These are phyloP conservation scores for Epipyxis sp. DNA, from an alignment of 108 stramenopile genomes.

Conservation along the genomic window DNA sequence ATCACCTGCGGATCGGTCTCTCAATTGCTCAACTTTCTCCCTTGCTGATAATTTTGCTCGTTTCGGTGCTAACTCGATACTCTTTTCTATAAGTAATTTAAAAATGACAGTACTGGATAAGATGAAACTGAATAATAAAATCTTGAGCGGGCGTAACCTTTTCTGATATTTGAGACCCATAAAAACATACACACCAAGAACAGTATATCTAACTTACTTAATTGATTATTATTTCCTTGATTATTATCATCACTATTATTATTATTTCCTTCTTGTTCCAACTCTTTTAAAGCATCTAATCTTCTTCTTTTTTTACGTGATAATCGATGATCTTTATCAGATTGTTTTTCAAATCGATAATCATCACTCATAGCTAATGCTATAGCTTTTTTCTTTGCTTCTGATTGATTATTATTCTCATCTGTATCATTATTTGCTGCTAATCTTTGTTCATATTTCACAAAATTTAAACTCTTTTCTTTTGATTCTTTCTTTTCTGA, in stretches of 20 bases:
- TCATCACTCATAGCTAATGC: slow-evolving; percentile 22
- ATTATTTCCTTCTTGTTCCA: slow-evolving; percentile 37
- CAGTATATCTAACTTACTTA: too few relatives aligned
- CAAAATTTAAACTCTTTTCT: neutral
- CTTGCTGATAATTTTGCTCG: slow-evolving; percentile 1
- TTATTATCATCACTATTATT: too few relatives aligned
- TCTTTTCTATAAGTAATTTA: neutral
- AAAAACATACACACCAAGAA: too few relatives aligned
- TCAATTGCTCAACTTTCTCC: slow-evolving; percentile 11
- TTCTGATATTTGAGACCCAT: too few relatives aligned
- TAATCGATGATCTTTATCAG: slow-evolving; percentile 54
- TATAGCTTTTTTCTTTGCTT: neutral
- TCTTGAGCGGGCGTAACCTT: neutral
- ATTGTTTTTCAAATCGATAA: slow-evolving; percentile 33
- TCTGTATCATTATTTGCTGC: slow-evolving; percentile 34
- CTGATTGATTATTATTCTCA: neutral
- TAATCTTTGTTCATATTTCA: slow-evolving; percentile 30
- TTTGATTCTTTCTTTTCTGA: neutral
- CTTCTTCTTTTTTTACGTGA: slow-evolving; percentile 55
- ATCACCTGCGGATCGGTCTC: neutral
- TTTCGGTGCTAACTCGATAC: slow-evolving; percentile 2
- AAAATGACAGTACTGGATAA: too few relatives aligned
- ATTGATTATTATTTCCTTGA: neutral
- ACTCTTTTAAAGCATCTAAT: slow-evolving; percentile 48
- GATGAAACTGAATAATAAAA: too few relatives aligned